Base-by-base conservation (phyloP, 345 rosid genomes). In the Microcos paniculata region DNA sequence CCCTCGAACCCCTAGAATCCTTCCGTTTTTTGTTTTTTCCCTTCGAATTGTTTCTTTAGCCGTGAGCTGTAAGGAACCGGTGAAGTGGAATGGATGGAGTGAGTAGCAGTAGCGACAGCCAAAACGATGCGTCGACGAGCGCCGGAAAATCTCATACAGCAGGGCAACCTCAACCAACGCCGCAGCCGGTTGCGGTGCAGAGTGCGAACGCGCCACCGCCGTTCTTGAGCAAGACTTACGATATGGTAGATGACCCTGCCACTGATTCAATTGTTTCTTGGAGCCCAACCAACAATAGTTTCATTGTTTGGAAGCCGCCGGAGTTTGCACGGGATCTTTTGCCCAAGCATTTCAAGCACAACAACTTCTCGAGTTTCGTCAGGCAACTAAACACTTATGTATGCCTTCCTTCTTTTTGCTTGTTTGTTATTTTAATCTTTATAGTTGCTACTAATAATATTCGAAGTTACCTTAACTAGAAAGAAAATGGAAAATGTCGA, bases 301-400 rank as follows among this genome's bases (percentile, higher is more conserved):
- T 94, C 82, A 80, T 92, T 31, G 94, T 94, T 51, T 94, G 96
- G 97, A 85, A 94, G 65, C 92, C 93, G 55, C 92, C 98, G 19
- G 97, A 94, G 83, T 94, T 94, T 59, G 87, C 94, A 1, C 88
- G 96, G 62, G 85, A 90, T 81, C 87, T 94, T 28, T 78, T 94
- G 12, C 98, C 98, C 62, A 92, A 89, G 78, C 86, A 87, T 79
- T 94, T 94, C 83, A 92, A 94, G 91, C 98, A 94, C 79, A 92
- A 90, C 63, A 94, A 94, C 82, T 92, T 94, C 87, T 90, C 97
- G 68, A 91, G 98, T 88, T 93, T 93, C 51, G 97, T 93, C 74
- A 86, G 98, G 55, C 98, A 94, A 79, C 84, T 94, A 38, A 94
- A 94, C 75, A 94, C 98, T 62, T 94, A 94, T 62, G 97, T 94